Evolutionary conservation across 306 rosid genomes (phyloP), one percentile per base, ranked within the genome.

Genomic region (Fagus sylvatica): DNA sequence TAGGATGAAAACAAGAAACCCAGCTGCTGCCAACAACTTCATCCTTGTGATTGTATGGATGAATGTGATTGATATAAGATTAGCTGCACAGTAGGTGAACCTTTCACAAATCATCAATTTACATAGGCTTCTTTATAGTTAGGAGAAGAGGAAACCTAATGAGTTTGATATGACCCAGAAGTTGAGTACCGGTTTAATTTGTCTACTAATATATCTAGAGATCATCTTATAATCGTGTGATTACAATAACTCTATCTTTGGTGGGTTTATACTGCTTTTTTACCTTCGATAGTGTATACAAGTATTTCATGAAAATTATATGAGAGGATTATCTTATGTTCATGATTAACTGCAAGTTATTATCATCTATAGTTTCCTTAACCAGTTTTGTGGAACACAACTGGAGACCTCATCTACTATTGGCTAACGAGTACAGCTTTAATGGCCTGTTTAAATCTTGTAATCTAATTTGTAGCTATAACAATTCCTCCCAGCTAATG

Each of bases 21-120:
- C 78, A 75, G 83, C 79, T 53, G 85, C 59, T 74, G 66, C 79
- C 15, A 78, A 53, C 83, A 76, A 60, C 84, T 84, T 87, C 90
- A 87, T 90, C 54, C 5, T 69, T 43, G 4, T 57, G 34, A 53
- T 39, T 66, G 1, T 72, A 40, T 19, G 53, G 68, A 48, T 53
- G 48, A 36, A 2, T 56, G 57, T 56, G 33, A 28, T 37, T 55
- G 75, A 16, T 37, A 55, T 34, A 59, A 69, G 71, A 61, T 75
- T 71, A 59, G 77, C 74, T 80, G 43, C 75, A 64, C 74, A 16
- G 67, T 53, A 72, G 84, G 74, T 81, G 37, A 76, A 36, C 28
- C 74, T 59, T 69, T 80, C 80, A 75, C 43, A 19, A 5, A 61
- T 36, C 30, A 57, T 66, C 73, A 12, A 57, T 71, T 51, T 76